phyloP scores from a whole-genome alignment of 2,329 filamentous ascomycete species.

The Cordyceps cateniannulata region DNA sequence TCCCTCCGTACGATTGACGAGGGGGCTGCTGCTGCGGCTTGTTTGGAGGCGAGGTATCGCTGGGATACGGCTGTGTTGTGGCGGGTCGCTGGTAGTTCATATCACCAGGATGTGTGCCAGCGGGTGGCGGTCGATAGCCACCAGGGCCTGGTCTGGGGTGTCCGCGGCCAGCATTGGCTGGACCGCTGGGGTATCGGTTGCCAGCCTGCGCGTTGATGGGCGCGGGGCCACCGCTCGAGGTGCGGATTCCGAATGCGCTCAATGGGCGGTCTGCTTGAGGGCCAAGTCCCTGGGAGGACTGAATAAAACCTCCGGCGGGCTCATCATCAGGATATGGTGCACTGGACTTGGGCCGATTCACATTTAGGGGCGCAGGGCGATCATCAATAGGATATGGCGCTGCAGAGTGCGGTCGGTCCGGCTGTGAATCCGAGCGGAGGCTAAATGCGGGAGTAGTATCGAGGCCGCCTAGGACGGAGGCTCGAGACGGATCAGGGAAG shows the following conservation, averaged over 20 bases:
- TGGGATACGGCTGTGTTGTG: slow-evolving; percentile 20
- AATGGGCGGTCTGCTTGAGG: slow-evolving; percentile 42
- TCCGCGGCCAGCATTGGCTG: slow-evolving; percentile 34
- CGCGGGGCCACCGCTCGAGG: slow-evolving; percentile 22
- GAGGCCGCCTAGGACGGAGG: slow-evolving; percentile 26
- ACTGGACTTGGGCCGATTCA: slow-evolving; percentile 38
- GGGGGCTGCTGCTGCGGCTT: slow-evolving; percentile 10
- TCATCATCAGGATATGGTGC: slow-evolving; percentile 52
- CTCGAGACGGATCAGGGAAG: slow-evolving; percentile 42
- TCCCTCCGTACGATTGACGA: slow-evolving; percentile 6
- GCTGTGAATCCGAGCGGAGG: slow-evolving; percentile 36
- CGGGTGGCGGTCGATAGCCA: slow-evolving; percentile 37
- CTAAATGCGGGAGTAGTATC: slow-evolving; percentile 45
- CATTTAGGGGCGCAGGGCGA: slow-evolving; percentile 42
- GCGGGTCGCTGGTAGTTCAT: slow-evolving; percentile 17
- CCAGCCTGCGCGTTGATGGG: neutral
- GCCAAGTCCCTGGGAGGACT: slow-evolving; percentile 41
- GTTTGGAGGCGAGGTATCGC: neutral
- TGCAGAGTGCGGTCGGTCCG: slow-evolving; percentile 44
- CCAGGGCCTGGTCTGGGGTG: slow-evolving; percentile 22
- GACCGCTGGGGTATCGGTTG: slow-evolving; percentile 15
- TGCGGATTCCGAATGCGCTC: slow-evolving; percentile 50
- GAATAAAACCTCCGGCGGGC: slow-evolving; percentile 28
- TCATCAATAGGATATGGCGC: slow-evolving; percentile 69
- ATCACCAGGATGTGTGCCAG: slow-evolving; percentile 23